These are phyloP conservation scores for Cordyceps militaris DNA, from an alignment of 2,329 filamentous ascomycete species.

Conservation along the genomic window DNA sequence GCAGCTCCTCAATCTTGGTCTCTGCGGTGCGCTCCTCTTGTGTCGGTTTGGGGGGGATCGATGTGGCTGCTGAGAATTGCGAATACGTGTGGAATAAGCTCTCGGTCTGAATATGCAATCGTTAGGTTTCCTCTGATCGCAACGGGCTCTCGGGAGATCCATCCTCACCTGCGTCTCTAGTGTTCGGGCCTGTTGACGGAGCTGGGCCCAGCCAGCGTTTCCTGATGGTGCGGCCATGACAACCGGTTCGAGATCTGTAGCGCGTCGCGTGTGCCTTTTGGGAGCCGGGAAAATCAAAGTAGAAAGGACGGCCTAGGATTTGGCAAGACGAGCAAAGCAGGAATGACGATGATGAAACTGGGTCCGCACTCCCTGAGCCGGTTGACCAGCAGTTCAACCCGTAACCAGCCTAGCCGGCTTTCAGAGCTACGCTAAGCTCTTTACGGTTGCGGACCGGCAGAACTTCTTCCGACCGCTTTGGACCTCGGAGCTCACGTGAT, in stretches of 20 bases:
- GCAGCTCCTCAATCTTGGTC: constrained; percentile 71
- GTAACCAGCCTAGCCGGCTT: neutral
- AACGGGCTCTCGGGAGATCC: neutral
- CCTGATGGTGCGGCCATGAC: constrained; percentile 47
- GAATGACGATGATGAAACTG: constrained; percentile 12
- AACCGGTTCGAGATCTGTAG: neutral
- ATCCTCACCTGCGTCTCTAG: constrained; percentile 76
- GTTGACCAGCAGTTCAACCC: neutral
- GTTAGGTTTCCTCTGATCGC: neutral
- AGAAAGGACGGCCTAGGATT: neutral
- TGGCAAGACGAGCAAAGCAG: constrained; percentile 3
- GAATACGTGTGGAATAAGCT: constrained; percentile 78
- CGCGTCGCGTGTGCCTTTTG: neutral
- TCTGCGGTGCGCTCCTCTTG: constrained; percentile 79
- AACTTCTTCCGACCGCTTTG: constrained; percentile 22
- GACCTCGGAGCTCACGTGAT: constrained; percentile 23
- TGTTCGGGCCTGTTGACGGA: constrained; percentile 83
- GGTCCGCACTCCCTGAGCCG: constrained; percentile 6
- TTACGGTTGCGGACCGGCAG: constrained; percentile 11
- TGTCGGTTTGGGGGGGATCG: constrained; percentile 74
- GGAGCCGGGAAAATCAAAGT: neutral
- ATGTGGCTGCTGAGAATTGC: constrained; percentile 75
- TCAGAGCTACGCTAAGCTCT: neutral
- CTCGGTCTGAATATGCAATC: constrained; percentile 58
- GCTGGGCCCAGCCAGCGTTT: constrained; percentile 77